A percentile compares a stretch with the other conserved stretches of the same genome.
phyloP scores from a whole-genome alignment of 2,329 filamentous ascomycete species.

The Aspergillus quadrilineatus region DNA sequence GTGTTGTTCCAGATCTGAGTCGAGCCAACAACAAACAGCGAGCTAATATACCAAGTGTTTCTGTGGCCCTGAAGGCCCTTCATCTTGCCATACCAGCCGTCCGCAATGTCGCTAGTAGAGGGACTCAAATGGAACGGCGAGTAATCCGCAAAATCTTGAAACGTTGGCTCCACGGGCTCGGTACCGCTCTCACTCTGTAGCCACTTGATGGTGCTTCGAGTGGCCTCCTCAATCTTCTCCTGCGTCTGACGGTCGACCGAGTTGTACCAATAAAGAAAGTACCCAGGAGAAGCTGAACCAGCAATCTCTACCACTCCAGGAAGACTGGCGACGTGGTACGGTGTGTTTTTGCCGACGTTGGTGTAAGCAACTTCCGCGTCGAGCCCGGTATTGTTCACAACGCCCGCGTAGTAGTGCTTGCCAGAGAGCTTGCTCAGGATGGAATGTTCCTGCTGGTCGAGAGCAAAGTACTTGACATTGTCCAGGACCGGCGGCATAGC shows the following conservation, averaged over 20 bases:
- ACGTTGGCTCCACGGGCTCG: background rate
- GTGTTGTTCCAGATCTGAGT: conserved; percentile 1
- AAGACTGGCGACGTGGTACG: background rate
- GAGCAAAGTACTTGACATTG: background rate
- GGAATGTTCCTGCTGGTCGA: background rate
- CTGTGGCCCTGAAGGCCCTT: conserved; percentile 1
- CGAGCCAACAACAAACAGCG: background rate
- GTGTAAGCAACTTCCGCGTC: background rate
- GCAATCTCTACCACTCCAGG: background rate
- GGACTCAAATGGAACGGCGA: background rate
- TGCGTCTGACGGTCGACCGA: background rate
- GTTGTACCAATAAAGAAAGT: background rate
- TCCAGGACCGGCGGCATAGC: background rate
- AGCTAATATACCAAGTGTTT: background rate
- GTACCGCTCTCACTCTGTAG: background rate
- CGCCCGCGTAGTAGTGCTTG: background rate
- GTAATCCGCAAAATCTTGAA: background rate
- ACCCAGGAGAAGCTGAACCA: background rate
- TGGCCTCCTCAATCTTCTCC: background rate
- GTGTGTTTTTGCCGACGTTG: background rate
- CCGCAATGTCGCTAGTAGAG: background rate
- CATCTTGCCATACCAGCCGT: background rate
- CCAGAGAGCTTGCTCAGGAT: background rate
- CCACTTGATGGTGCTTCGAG: background rate
- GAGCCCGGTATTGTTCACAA: background rate